Conservation (phyloP, 257 asterid genomes). For the Coffea canephora region DNA sequence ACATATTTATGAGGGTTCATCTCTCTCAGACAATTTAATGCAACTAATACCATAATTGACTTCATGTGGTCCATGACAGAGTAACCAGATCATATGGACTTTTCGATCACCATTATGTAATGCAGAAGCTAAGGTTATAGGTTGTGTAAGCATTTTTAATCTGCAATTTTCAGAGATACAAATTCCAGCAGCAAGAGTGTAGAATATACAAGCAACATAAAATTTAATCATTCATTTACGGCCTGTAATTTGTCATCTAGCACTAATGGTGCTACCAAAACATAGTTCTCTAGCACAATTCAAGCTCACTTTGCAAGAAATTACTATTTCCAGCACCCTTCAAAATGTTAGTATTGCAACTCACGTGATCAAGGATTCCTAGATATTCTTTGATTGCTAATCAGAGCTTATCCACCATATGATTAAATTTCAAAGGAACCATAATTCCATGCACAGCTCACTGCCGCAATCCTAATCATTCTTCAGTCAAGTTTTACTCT, state of each 20-base stretch:
- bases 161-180: background rate
- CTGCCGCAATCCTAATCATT: background rate
- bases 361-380: too few relatives aligned
- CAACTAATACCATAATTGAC: background rate
- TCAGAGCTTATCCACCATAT: background rate
- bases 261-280: background rate
- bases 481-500: background rate
- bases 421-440: background rate
- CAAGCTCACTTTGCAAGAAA: background rate
- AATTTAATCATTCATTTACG: background rate
- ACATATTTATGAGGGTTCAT: background rate
- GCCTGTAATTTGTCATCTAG: background rate
- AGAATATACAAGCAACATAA: background rate
- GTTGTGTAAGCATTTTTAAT: background rate
- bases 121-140: background rate
- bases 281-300: background rate
- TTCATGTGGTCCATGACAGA: background rate
- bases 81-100: background rate
- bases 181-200: background rate
- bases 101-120: background rate
- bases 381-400: background rate
- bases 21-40: background rate
- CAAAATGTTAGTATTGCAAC: background rate
- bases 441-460: background rate
- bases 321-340: too few relatives aligned